phyloP scores from a whole-genome alignment of 208 protist species.

The Angomonas desouzai region DNA sequence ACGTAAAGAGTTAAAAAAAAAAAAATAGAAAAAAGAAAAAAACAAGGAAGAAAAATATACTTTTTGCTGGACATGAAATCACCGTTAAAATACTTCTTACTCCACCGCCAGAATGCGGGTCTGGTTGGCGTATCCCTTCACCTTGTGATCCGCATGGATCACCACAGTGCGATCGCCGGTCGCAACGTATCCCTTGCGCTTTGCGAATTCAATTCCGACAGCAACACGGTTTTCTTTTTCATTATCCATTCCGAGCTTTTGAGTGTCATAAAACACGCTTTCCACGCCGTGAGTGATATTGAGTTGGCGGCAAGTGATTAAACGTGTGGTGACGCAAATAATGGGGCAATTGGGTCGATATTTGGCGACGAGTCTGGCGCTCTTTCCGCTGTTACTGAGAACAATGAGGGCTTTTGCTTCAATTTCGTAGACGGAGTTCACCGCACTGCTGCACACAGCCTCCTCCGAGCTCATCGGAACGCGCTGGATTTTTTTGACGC shows the following conservation, averaged over 20 bases:
- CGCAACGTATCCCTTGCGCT: slow-evolving; percentile 47
- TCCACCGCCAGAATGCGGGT: slow-evolving; percentile 65
- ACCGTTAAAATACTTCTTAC: slow-evolving; percentile 12
- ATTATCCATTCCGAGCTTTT: slow-evolving; percentile 53
- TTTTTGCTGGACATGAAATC: slow-evolving; percentile 7
- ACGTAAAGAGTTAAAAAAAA: slow-evolving; percentile 15
- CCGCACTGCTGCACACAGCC: slow-evolving; percentile 91
- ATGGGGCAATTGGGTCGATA: slow-evolving; percentile 95
- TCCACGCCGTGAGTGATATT: slow-evolving; percentile 76
- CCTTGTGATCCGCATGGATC: slow-evolving; percentile 78
- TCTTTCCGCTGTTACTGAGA: slow-evolving; percentile 90
- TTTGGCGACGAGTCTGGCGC: slow-evolving; percentile 94
- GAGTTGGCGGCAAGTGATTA: slow-evolving; percentile 83
- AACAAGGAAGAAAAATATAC: not conserved
- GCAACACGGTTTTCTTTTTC: slow-evolving; percentile 74
- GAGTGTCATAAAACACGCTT: slow-evolving; percentile 71
- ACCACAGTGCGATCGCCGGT: slow-evolving; percentile 70
- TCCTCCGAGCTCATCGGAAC: slow-evolving; percentile 84
- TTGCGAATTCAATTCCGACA: slow-evolving; percentile 53
- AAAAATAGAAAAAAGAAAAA: slow-evolving; percentile 13
- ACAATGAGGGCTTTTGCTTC: slow-evolving; percentile 88
- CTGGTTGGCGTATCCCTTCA: slow-evolving; percentile 88
- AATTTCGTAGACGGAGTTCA: slow-evolving; percentile 93
- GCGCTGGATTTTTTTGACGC: slow-evolving; percentile 77
- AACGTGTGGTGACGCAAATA: slow-evolving; percentile 88